phyloP scores from a whole-genome alignment of 495 filamentous ascomycete genomes.

The Neurospora sp. region DNA sequence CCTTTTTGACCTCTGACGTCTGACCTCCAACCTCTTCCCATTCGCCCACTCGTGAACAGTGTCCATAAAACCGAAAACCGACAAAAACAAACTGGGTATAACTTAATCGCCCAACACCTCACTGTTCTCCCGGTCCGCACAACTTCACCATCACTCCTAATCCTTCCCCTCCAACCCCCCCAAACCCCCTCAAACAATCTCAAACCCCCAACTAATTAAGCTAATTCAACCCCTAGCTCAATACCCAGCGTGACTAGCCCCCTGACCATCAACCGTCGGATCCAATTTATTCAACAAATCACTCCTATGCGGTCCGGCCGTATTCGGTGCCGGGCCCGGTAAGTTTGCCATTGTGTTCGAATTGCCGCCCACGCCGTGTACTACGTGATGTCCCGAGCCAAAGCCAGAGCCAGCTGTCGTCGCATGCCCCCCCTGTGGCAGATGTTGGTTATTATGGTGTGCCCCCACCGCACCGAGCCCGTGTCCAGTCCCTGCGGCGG shows the following conservation, averaged over 20 bases:
- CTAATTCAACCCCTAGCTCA: not conserved
- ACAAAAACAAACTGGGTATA: not conserved
- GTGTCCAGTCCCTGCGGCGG: not conserved
- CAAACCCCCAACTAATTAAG: not conserved
- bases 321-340: conserved; percentile 27
- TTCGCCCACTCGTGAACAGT: no score
- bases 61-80: no score
- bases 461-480: not conserved
- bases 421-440: not conserved
- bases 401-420: not conserved
- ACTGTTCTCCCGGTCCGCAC: not conserved
- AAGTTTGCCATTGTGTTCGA: not conserved
- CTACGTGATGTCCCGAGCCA: not conserved
- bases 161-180: not conserved
- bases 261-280: conserved; percentile 35
- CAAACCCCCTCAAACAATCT: no score
- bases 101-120: not conserved
- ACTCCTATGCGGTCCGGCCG: conserved; percentile 39
- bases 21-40: no score
- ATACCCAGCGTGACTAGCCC: not conserved
- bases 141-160: not conserved
- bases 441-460: not conserved
- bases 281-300: conserved; percentile 42
- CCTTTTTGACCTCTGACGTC: no score
- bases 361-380: not conserved